Percentiles rank a stretch among this genome's conserved stretches.
Conservation (phyloP, 495 filamentous ascomycete genomes). For the Neurospora sublineolata region DNA sequence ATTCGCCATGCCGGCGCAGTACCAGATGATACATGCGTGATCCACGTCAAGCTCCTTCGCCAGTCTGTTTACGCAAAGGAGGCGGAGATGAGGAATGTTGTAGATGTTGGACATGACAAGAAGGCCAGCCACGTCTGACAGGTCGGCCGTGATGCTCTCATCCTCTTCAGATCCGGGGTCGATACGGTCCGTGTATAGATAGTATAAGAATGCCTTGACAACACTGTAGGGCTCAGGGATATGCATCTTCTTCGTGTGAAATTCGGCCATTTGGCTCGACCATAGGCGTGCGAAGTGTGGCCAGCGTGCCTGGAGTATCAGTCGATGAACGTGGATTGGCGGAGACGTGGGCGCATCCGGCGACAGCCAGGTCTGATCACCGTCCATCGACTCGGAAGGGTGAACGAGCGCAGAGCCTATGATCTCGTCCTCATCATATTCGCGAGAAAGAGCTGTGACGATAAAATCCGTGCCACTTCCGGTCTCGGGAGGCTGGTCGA, state of each 20-base stretch:
- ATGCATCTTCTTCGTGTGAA: constrained; percentile 92
- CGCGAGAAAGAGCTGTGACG: constrained; percentile 65
- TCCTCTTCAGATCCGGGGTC: constrained; percentile 37
- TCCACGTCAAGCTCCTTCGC: constrained; percentile 85
- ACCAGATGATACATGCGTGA: constrained; percentile 91
- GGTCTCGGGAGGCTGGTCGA: constrained; percentile 65
- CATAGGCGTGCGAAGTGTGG: constrained; percentile 90
- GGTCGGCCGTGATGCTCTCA: constrained; percentile 47
- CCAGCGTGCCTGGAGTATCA: constrained; percentile 90
- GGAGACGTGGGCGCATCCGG: constrained; percentile 54
- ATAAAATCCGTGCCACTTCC: constrained; percentile 77
- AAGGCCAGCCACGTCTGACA: constrained; percentile 85
- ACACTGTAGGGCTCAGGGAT: constrained; percentile 93
- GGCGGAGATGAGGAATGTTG: constrained; percentile 82
- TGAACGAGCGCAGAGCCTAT: constrained; percentile 36
- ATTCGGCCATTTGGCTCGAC: constrained; percentile 88
- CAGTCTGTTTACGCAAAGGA: constrained; percentile 79
- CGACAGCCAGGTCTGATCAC: constrained; percentile 48
- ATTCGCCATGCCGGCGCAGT: constrained; percentile 75
- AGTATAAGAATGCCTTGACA: constrained; percentile 89
- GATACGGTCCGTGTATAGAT: constrained; percentile 93
- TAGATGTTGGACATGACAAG: constrained; percentile 97
- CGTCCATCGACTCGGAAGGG: constrained; percentile 22
- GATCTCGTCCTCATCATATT: constrained; percentile 51
- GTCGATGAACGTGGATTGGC: constrained; percentile 87